These are phyloP conservation scores for Alternaria postmessia DNA, from an alignment of 2,329 filamentous ascomycete genomes.

Conservation along the genomic window DNA sequence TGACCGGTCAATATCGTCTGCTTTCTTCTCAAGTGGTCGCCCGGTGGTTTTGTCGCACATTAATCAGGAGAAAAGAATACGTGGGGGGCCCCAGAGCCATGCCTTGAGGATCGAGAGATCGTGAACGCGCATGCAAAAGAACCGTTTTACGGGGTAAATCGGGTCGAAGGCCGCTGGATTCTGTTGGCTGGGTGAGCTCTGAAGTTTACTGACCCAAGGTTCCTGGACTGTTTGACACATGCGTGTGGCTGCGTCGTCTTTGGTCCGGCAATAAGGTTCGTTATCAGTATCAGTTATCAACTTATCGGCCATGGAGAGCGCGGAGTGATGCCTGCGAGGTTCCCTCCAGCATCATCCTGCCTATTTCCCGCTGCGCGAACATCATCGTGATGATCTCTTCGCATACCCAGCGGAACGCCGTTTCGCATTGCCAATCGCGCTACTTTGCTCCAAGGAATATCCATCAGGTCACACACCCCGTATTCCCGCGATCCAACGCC, in stretches of 20 bases:
- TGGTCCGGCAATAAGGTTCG: conserved; percentile 1
- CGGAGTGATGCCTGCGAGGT: background rate
- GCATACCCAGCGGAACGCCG: background rate
- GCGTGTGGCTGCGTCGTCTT: background rate
- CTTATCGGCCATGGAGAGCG: background rate
- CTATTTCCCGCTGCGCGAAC: background rate
- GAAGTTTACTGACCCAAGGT: conserved; percentile 1
- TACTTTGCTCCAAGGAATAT: background rate
- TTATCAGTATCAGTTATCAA: conserved; percentile 8
- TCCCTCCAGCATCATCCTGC: background rate
- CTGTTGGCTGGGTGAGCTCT: background rate
- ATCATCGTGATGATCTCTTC: background rate
- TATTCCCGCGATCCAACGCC: background rate
- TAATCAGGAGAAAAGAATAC: background rate
- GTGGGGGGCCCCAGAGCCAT: background rate
- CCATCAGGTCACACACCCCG: background rate
- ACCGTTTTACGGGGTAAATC: background rate
- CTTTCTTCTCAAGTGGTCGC: background rate
- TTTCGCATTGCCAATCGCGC: background rate
- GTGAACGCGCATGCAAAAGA: conserved; percentile 1
- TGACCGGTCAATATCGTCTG: background rate
- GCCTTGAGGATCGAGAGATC: conserved; percentile 5
- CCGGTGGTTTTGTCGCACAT: background rate
- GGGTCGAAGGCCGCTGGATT: background rate
- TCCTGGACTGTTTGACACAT: conserved; percentile 5